Evolutionary conservation across 2,329 filamentous ascomycete genomes (phyloP).

Genomic region (Diplocarpon rosae): DNA sequence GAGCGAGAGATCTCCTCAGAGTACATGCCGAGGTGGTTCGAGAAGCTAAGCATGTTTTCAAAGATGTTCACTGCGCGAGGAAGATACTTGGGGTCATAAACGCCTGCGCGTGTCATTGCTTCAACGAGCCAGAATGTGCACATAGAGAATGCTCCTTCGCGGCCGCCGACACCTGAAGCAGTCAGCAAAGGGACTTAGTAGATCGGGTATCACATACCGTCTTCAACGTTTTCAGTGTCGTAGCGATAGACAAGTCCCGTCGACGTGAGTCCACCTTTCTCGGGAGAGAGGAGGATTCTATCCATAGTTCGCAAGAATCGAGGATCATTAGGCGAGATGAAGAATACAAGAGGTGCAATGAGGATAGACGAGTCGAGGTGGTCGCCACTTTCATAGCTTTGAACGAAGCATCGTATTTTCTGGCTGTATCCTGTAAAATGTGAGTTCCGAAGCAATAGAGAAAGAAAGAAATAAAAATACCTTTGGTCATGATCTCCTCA

Average conservation of each 20-base stretch:
- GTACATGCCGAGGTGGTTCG: conserved; percentile 69
- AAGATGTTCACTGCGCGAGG: conserved; percentile 55
- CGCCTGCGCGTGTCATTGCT: conserved; percentile 57
- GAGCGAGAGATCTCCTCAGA: conserved; percentile 66
- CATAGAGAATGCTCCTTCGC: conserved; percentile 70
- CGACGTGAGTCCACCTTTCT: conserved; percentile 65
- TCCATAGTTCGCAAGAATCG: conserved; percentile 64
- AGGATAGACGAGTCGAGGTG: conserved; percentile 64
- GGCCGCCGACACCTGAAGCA: conserved; percentile 53
- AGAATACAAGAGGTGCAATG: conserved; percentile 70
- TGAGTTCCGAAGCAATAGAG: background rate
- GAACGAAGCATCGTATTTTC: conserved; percentile 58
- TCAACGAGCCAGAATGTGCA: conserved; percentile 78
- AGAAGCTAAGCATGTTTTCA: conserved; percentile 67
- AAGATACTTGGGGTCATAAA: conserved; percentile 55
- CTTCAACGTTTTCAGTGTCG: conserved; percentile 55
- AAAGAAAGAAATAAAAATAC: conserved; percentile 22
- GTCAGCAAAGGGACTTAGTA: conserved; percentile 7
- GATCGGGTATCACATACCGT: conserved; percentile 39
- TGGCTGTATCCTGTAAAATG: conserved; percentile 49
- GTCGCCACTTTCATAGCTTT: conserved; percentile 63
- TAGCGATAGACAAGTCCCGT: conserved; percentile 69
- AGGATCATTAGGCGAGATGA: conserved; percentile 67
- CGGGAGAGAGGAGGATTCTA: conserved; percentile 57
- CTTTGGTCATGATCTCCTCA: conserved; percentile 67